Evolutionary conservation across 768 basidiomycete genomes (phyloP).

Genomic region (Candolleomyces aberdarensis): DNA sequence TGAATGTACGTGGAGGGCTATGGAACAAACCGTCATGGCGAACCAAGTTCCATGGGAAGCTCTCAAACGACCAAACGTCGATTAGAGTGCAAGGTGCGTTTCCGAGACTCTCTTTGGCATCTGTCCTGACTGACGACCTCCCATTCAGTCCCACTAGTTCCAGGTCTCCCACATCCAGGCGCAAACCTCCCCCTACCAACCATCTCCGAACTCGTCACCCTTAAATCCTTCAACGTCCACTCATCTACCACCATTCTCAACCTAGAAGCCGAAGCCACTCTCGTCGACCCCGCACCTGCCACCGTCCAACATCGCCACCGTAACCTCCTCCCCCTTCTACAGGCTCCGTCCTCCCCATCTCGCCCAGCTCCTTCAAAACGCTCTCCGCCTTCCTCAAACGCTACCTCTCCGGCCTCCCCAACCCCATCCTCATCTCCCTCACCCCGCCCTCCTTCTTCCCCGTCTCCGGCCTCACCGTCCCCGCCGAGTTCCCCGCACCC

Average conservation of each 20-base stretch:
- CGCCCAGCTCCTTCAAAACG: constrained; percentile 29
- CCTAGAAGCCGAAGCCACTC: constrained; percentile 52
- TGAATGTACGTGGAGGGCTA: constrained; percentile 50
- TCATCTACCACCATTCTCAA: constrained; percentile 29
- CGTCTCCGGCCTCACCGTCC: no score
- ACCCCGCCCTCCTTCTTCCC: no score
- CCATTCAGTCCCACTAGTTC: constrained; percentile 59
- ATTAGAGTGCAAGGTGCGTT: constrained; percentile 55
- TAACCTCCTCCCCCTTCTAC: constrained; percentile 54
- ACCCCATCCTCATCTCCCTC: constrained; percentile 56
- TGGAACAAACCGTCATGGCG: constrained; percentile 47
- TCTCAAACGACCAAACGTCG: constrained; percentile 42
- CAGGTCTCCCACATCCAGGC: constrained; percentile 64
- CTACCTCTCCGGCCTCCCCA: constrained; percentile 56
- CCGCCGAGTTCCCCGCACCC: constrained; percentile 66
- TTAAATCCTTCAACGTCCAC: constrained; percentile 50
- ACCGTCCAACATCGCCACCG: constrained; percentile 45
- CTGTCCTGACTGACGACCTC: neutral
- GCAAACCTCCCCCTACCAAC: constrained; percentile 47
- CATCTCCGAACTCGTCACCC: constrained; percentile 55
- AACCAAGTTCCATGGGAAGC: constrained; percentile 31
- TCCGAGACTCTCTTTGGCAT: neutral
- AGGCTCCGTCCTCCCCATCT: constrained; percentile 60
- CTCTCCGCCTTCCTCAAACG: constrained; percentile 63
- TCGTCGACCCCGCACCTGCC: constrained; percentile 54